Base-by-base conservation (phyloP, 2,329 filamentous ascomycete genomes). In the Arthrobotrys sinensis region DNA sequence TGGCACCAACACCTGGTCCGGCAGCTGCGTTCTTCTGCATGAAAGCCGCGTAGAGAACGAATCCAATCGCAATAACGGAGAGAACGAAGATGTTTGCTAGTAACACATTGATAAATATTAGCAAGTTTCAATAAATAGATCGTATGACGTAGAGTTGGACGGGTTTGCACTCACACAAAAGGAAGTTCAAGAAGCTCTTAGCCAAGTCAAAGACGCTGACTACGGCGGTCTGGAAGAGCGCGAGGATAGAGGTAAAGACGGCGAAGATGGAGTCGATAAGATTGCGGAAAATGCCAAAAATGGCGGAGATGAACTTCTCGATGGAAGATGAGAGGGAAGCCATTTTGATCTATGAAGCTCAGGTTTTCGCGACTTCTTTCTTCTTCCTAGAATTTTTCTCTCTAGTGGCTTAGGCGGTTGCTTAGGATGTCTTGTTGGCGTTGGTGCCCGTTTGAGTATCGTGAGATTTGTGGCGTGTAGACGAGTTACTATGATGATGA, bases 251-350 rank as follows among this genome's bases (percentile, higher is more conserved):
- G 6, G 73, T 71, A 40, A 71, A 66, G 32, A 77, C 66, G 38
- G 73, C 73, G 19, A 77, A 65, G 16, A 77, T 53, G 6, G 66
- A 70, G 60, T 71, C 64, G 55, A 70, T 34, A 14, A 77, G 7
- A 34, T 77, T 77, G 57, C 62, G 73, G n/a, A 77, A 65, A 40
- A 77, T 77, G 60, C 73, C 73, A 62, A 77, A 70, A 50, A 77
- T 71, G 57, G 73, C 73, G 43, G 38, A 50, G 66, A 77, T 14
- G 34, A 77, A 77, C 52, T 77, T 77, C 32, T 77, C 73, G 60
- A 71, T 11, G n/a, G 65, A 71, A 21, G 38, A 19, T 19, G 73
- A 66, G n/a, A 77, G 28, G 11, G 73, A 77, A 5, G 55, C 16
- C 72, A 76, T 76, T 46, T 57, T 72, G 40, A 7, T 57, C 60